A percentile compares a stretch with the other conserved stretches of the same genome.
phyloP scores from a whole-genome alignment of 2,329 filamentous ascomycete genomes.

The Exophiala alcalophila region DNA sequence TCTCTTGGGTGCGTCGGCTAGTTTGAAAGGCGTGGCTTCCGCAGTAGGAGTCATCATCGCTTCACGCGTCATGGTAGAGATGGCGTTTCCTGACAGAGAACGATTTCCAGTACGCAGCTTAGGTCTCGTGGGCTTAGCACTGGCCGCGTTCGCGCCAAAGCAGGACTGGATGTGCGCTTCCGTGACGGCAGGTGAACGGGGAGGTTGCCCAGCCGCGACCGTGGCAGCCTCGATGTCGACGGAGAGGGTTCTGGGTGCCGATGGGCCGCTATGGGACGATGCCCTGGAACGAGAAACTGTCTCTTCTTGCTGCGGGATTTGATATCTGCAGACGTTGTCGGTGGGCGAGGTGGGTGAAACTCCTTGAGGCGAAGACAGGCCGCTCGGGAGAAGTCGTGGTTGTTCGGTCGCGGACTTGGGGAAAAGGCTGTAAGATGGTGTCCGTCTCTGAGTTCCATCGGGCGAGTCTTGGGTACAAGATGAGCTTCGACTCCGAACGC shows the following conservation, averaged over 20 bases:
- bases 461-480: conserved; percentile 11
- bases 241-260: conserved; percentile 5
- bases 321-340: conserved; percentile 3
- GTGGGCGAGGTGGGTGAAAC: conserved; percentile 1
- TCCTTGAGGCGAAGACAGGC: conserved; percentile 5
- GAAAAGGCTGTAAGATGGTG: conserved; percentile 25
- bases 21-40: not conserved
- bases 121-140: not conserved
- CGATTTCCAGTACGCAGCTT: too few relatives aligned
- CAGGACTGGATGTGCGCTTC: conserved; percentile 11
- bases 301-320: not conserved
- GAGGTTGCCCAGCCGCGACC: conserved; percentile 5
- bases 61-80: conserved; percentile 13
- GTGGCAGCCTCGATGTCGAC: conserved; percentile 1
- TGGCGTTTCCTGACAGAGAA: conserved; percentile 4
- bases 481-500: conserved; percentile 16
- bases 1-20: conserved; percentile 10
- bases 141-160: conserved; percentile 5
- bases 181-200: conserved; percentile 19
- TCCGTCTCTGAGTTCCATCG: conserved; percentile 6
- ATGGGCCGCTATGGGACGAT: conserved; percentile 4
- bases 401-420: conserved; percentile 15
- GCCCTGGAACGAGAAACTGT: not conserved
- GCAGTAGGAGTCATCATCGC: too few relatives aligned
- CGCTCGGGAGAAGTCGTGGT: not conserved